These are phyloP conservation scores for Diaporthe helianthi DNA, from an alignment of 2,329 filamentous ascomycete genomes.

Conservation along the genomic window DNA sequence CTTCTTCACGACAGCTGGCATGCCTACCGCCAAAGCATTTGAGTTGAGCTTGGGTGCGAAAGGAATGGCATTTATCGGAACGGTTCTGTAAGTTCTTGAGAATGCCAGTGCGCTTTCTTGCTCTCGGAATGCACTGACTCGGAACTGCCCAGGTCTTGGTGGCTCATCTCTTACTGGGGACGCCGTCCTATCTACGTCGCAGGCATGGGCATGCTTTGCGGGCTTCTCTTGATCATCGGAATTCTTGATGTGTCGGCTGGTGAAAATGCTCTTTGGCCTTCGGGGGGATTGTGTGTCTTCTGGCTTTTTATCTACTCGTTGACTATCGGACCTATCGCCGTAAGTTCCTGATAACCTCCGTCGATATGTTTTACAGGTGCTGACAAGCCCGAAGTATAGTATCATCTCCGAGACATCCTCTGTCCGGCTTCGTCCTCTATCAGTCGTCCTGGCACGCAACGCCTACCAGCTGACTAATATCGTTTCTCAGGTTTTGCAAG, in stretches of 20 bases:
- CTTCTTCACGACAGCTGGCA: slow-evolving; percentile 49
- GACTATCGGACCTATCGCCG: slow-evolving; percentile 12
- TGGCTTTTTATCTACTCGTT: slow-evolving; percentile 3
- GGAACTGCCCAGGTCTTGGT: not conserved
- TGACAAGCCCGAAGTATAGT: not conserved
- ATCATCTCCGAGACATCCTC: slow-evolving; percentile 18
- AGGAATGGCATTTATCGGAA: slow-evolving; percentile 51
- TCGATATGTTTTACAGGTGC: accelerated
- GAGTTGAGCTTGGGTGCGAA: slow-evolving; percentile 49
- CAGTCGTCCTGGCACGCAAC: not conserved
- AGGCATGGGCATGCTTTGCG: not conserved
- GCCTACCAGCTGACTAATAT: slow-evolving; percentile 9
- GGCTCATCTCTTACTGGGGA: slow-evolving; percentile 15
- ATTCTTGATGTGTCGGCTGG: slow-evolving; percentile 7
- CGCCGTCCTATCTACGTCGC: slow-evolving; percentile 12
- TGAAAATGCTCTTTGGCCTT: slow-evolving; percentile 1
- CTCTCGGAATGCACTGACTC: not conserved
- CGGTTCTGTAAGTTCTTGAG: slow-evolving; percentile 49
- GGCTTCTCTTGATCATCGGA: not conserved
- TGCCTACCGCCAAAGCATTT: slow-evolving; percentile 42
- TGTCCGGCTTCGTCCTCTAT: not conserved
- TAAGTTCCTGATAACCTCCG: not conserved
- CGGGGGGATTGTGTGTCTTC: not conserved
- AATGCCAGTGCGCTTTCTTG: slow-evolving; percentile 33
- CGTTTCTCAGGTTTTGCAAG: not conserved